A percentile compares a stretch with the other conserved stretches of the same genome.
phyloP scores from a whole-genome alignment of 768 basidiomycete species.

The Leccinellum albellum region DNA sequence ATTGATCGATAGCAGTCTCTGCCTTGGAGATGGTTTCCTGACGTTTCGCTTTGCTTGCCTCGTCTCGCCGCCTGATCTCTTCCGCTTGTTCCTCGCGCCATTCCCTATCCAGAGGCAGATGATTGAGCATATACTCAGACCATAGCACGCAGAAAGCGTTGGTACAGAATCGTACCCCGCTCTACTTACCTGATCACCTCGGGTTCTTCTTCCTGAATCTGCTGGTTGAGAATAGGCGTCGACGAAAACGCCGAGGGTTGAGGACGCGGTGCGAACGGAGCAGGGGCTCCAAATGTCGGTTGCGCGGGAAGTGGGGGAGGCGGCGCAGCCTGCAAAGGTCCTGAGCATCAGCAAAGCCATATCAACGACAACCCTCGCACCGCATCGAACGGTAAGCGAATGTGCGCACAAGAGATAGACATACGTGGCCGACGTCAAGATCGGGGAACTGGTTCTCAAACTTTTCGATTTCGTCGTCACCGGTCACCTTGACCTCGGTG shows the following conservation, averaged over 20 bases:
- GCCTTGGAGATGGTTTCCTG: slow-evolving; percentile 83
- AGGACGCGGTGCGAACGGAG: slow-evolving; percentile 73
- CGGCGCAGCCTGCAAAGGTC: slow-evolving; percentile 31
- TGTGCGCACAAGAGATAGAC: slow-evolving; percentile 7
- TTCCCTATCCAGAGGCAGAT: slow-evolving; percentile 43
- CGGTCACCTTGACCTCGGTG: slow-evolving; percentile 74
- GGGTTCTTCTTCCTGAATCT: slow-evolving; percentile 74
- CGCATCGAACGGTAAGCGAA: not conserved
- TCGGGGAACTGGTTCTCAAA: slow-evolving; percentile 87
- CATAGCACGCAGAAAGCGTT: not conserved
- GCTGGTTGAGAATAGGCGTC: slow-evolving; percentile 70
- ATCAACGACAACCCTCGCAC: slow-evolving; percentile 12
- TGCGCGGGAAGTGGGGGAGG: slow-evolving; percentile 22
- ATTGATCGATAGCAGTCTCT: slow-evolving; percentile 82
- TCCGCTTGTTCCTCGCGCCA: slow-evolving; percentile 87
- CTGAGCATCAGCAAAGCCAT: not conserved
- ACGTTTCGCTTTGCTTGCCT: slow-evolving; percentile 67
- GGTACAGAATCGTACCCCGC: no score
- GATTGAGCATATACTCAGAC: not conserved
- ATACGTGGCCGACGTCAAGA: slow-evolving; percentile 50
- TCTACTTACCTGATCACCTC: slow-evolving; percentile 72
- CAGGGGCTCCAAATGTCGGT: slow-evolving; percentile 44
- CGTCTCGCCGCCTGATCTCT: slow-evolving; percentile 82
- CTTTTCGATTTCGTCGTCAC: slow-evolving; percentile 79
- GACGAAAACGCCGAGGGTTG: slow-evolving; percentile 67